Evolutionary conservation across 2,329 filamentous ascomycete genomes (phyloP), one percentile per base, ranked within the genome.

Genomic region (Parascedosporium putredinis): DNA sequence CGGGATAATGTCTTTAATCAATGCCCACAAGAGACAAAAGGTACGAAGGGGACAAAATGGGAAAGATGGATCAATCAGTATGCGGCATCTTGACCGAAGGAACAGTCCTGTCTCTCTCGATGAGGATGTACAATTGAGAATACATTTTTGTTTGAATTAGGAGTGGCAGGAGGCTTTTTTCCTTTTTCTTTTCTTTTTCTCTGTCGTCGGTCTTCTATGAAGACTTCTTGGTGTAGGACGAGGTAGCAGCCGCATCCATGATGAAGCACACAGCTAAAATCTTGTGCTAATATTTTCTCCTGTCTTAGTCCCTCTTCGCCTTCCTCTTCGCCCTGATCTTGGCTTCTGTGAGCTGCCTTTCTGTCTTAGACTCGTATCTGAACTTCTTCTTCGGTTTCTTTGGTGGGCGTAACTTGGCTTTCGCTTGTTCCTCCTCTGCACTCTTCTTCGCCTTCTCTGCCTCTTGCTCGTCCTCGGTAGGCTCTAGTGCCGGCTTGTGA

Each of bases 281-380:
- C 31, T 9, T 44, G 29, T 45, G n/a, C n/a, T n/a, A n/a, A n/a
- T 50, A 18, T 38, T 44, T 25, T 38, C 40, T n/a, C 31, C 34
- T 38, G 34, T n/a, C 18, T 38, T 43, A 31, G 18, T 45, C 38
- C 22, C 51, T 54, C 50, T 61, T 64, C 52, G 62, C 59, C 55
- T 56, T 69, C 58, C 78, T 79, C 56, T 83, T 87, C 57, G 81
- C 78, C 64, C 79, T 87, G 58, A 79, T 76, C 65, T 87, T 94
- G 60, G 77, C 80, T 56, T 78, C 70, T 45, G 81, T 79, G 58
- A 90, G 68, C 64, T 88, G 86, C 60, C 93, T 78, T 58, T 96
- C 91, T 27, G 81, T 69, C 69, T 95, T 95, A 54, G 77, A 86
- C 69, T 97, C 88, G 65, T 98, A 98, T 55, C 88, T 80, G 63